phyloP scores from a whole-genome alignment of 2,329 filamentous ascomycete species.

The Claviceps pazoutovae region DNA sequence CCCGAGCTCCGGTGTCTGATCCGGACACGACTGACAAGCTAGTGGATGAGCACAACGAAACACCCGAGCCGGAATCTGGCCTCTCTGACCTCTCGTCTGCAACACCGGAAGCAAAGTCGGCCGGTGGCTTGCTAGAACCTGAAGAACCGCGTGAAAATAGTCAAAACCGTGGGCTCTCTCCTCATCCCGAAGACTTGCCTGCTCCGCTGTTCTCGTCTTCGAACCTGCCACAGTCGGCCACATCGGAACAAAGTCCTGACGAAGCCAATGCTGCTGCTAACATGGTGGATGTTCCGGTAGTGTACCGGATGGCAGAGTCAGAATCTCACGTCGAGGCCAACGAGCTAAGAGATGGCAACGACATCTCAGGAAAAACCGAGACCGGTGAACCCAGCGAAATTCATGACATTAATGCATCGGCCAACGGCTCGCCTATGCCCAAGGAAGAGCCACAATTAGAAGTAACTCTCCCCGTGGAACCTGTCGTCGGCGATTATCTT shows the following conservation, averaged over 20 bases:
- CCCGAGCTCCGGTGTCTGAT: neutral
- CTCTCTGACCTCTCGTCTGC: neutral
- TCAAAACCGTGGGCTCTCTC: constrained; percentile 24
- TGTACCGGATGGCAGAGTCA: neutral
- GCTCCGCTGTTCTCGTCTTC: constrained; percentile 39
- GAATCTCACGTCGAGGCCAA: neutral
- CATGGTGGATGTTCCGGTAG: constrained; percentile 3
- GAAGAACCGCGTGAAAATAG: constrained; percentile 6
- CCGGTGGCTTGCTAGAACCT: constrained; percentile 5
- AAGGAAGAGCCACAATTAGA: constrained; percentile 8
- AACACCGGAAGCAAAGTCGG: constrained; percentile 8
- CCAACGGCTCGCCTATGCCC: constrained; percentile 2
- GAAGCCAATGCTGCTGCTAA: neutral
- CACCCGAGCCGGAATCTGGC: neutral
- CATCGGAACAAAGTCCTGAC: neutral
- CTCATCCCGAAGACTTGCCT: constrained; percentile 54
- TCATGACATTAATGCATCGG: no score
- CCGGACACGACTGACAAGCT: neutral
- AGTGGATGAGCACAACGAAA: neutral
- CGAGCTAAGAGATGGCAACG: no score
- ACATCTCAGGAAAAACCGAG: no score
- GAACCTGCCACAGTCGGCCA: neutral
- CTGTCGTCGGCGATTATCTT: constrained; percentile 84
- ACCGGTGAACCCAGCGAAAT: no score
- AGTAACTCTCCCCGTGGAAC: constrained; percentile 24